Percentiles rank a stretch among this genome's conserved stretches.
Conservation (phyloP, 2,329 filamentous ascomycete genomes). For the Acrodontium crateriforme region DNA sequence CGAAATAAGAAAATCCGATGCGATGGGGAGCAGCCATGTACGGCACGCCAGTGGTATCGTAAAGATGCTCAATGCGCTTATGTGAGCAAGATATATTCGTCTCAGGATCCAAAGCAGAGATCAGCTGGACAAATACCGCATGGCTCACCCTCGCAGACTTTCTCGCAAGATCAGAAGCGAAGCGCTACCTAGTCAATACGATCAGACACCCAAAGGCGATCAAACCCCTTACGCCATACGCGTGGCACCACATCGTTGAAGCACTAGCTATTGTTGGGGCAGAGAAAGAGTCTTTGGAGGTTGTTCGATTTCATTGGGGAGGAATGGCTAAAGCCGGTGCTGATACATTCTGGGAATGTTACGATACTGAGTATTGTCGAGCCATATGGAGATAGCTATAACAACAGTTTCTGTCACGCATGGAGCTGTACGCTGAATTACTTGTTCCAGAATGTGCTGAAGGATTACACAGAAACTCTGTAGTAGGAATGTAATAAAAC, state of each 20-base stretch:
- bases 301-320: not conserved
- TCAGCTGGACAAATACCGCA: not conserved
- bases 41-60: no score
- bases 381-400: not conserved
- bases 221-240: slow-evolving; percentile 1
- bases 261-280: slow-evolving; percentile 1
- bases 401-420: slow-evolving; percentile 1
- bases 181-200: not conserved
- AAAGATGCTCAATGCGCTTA: no score
- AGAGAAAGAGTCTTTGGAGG: slow-evolving; percentile 1
- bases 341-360: slow-evolving; percentile 1
- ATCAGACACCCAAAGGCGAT: not conserved
- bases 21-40: no score
- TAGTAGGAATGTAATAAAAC: no score
- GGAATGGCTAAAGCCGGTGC: slow-evolving; percentile 1
- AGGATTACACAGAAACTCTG: no score
- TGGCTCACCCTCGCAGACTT: not conserved
- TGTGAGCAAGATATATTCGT: no score
- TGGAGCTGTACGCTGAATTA: not conserved
- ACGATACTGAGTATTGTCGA: not conserved
- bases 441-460: not conserved
- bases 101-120: no score
- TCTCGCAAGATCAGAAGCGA: not conserved
- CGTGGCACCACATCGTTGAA: slow-evolving; percentile 1
- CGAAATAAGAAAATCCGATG: no score